These are phyloP conservation scores for Cyclotella baltica DNA, from an alignment of 108 stramenopile species.

Conservation along the genomic window DNA sequence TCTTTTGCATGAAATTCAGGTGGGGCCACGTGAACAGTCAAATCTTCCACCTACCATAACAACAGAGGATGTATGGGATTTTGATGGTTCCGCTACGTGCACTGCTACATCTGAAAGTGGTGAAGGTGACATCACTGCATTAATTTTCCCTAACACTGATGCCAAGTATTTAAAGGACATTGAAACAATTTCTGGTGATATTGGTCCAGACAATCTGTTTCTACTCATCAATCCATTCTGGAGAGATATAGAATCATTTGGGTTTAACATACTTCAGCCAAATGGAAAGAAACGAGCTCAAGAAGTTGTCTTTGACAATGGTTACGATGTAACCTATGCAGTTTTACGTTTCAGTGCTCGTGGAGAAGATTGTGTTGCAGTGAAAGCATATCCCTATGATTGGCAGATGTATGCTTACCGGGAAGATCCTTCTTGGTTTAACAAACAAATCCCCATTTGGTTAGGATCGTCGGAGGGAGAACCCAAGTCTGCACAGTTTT, in stretches of 20 bases:
- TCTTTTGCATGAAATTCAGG: constrained; percentile 60
- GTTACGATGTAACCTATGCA: constrained; percentile 78
- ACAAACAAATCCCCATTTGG: constrained; percentile 57
- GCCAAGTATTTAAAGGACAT: constrained; percentile 82
- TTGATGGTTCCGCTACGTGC: constrained; percentile 84
- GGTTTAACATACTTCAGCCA: constrained; percentile 82
- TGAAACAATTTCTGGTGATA: constrained; percentile 53
- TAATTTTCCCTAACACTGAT: constrained; percentile 88
- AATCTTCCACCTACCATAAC: constrained; percentile 57
- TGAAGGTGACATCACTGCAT: constrained; percentile 68
- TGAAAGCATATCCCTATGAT: constrained; percentile 88
- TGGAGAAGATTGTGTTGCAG: constrained; percentile 83
- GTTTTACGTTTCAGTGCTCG: constrained; percentile 63
- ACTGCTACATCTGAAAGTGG: constrained; percentile 60
- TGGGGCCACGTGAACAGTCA: constrained; percentile 6
- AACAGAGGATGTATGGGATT: constrained; percentile 87
- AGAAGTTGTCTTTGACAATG: constrained; percentile 70
- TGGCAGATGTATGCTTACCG: constrained; percentile 88
- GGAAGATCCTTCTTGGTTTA: constrained; percentile 71
- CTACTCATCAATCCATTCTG: constrained; percentile 87
- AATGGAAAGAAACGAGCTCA: constrained; percentile 77
- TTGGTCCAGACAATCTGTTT: constrained; percentile 69
- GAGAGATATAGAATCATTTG: constrained; percentile 85
- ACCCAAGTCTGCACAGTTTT: constrained; percentile 65
- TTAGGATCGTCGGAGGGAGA: constrained; percentile 75